phyloP scores from a whole-genome alignment of 805 yeast genomes.

The Candida suzukii region DNA sequence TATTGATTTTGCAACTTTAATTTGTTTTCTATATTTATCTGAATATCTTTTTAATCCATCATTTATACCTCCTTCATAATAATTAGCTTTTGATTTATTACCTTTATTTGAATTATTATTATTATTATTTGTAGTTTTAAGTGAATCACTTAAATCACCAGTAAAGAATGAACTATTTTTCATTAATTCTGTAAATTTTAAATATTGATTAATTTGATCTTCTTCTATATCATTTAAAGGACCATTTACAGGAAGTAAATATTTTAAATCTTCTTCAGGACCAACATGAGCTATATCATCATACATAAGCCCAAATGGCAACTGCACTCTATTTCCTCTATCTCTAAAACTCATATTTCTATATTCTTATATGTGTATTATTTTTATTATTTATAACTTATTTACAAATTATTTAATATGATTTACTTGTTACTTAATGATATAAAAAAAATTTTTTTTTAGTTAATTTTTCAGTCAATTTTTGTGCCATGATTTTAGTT shows the following conservation, averaged over 20 bases:
- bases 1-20: conserved; percentile 62
- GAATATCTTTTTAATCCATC: conserved; percentile 81
- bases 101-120: conserved; percentile 6
- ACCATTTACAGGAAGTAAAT: conserved; percentile 60
- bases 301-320: conserved; percentile 73
- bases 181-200: conserved; percentile 46
- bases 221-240: conserved; percentile 45
- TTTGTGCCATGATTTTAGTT: too few species aligned
- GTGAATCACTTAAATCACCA: conserved; percentile 34
- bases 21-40: conserved; percentile 67
- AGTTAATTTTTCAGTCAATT: too few species aligned
- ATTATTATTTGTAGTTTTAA: conserved; percentile 13
- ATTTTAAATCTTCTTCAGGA: conserved; percentile 25
- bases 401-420: too few species aligned
- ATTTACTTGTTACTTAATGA: too few species aligned
- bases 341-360: conserved; percentile 50
- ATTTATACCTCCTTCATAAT: conserved; percentile 35
- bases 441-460: too few species aligned
- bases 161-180: conserved; percentile 63
- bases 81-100: conserved; percentile 14
- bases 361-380: too few species aligned
- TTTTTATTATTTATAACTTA: background rate
- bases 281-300: conserved; percentile 27
- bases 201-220: conserved; percentile 44
- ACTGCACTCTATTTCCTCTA: conserved; percentile 33